Evolutionary conservation across 177 flowering plant species (phyloP), one percentile per base, ranked within the genome.

Genomic region (Vitis hybrid): DNA sequence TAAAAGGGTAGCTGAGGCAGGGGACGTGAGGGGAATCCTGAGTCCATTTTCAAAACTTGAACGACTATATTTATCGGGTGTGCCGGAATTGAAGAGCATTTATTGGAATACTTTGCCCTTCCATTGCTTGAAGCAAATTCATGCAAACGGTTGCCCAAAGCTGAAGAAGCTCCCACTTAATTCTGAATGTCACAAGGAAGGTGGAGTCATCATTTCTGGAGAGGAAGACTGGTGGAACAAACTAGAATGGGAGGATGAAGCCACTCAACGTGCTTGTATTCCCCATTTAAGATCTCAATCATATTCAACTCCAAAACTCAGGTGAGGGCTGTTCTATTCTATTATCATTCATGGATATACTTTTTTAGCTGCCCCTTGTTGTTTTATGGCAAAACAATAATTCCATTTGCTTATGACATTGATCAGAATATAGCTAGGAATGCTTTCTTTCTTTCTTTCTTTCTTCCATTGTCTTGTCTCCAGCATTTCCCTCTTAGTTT

Each of bases 231-330:
- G 75, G 79, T 71, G 71, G 72, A 54, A 72, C 32, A 14, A 12
- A 15, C 40, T 76, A 30, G 62, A 64, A 63, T 72, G 76, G 79
- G 73, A 72, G n/a, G 67, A 72, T 64, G 70, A 68, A 51, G 34
- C 45, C 56, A 64, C 30, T 26, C 30, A 26, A 26, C 30, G 30
- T 26, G 30, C 30, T 26, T 26, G 30, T 26, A 26, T 26, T 26
- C 30, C 30, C 30, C 30, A 26, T 26, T 26, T 26, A 26, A 26
- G 30, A 26, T 26, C 30, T 26, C 30, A 26, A 26, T 26, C 30
- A 26, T 26, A 26, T 26, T 26, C 30, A 26, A 26, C 30, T 26
- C 30, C 30, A 26, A 26, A 26, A 26, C 30, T 26, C 30, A 2
- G 30, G 30, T 26, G 30, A 26, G 30, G 30, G 30, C 30, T 26